These are phyloP conservation scores for Collybia nuda DNA, from an alignment of 768 basidiomycete species.

Conservation along the genomic window DNA sequence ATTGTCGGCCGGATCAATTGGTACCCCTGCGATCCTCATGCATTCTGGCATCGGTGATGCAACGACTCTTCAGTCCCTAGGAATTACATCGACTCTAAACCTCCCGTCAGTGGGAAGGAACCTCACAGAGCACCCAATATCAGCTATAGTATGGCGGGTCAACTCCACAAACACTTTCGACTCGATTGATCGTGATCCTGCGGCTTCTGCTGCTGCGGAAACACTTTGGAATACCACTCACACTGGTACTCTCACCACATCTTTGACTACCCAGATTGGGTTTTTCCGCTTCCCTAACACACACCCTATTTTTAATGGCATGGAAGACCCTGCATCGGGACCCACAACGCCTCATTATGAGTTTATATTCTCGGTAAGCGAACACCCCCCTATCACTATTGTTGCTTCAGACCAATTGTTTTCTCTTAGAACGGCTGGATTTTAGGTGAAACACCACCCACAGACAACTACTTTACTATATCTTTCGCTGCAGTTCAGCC, in stretches of 20 bases:
- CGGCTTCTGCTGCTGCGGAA: neutral
- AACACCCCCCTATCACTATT: neutral
- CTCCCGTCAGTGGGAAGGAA: slow-evolving; percentile 29
- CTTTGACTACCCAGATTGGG: neutral
- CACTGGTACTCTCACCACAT: neutral
- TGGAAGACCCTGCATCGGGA: slow-evolving; percentile 30
- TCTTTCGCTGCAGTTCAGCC: neutral
- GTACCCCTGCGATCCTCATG: slow-evolving; percentile 25
- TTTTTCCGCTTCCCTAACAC: too few species aligned
- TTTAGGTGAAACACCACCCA: neutral
- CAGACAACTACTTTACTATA: neutral
- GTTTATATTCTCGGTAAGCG: slow-evolving; percentile 23
- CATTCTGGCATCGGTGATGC: slow-evolving; percentile 27
- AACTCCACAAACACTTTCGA: slow-evolving; percentile 18
- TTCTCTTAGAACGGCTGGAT: slow-evolving; percentile 10
- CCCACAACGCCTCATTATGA: slow-evolving; percentile 33
- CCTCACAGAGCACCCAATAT: slow-evolving; percentile 22
- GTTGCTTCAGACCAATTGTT: neutral
- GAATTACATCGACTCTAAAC: slow-evolving; percentile 17
- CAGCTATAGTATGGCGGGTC: slow-evolving; percentile 13
- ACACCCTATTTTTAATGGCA: too few species aligned
- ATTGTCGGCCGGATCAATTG: slow-evolving; percentile 28
- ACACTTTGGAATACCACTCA: neutral
- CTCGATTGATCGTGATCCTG: neutral
- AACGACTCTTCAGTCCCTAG: slow-evolving; percentile 7